Conservation (phyloP, 1,139 yeast species). For the Magnusiomyces suaveolens region DNA sequence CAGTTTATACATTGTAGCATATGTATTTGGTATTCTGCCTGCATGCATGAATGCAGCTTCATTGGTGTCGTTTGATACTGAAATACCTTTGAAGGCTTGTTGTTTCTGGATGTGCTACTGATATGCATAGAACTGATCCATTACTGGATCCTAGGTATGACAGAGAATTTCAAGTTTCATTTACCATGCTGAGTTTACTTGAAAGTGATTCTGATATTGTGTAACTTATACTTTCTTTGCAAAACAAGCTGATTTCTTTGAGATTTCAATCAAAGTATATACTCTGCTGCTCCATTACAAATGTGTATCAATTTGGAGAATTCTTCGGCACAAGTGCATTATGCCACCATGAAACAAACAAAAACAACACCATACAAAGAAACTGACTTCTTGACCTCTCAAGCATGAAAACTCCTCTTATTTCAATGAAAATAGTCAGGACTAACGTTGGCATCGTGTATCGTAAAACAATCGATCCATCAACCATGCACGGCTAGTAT, state of each 20-base stretch:
- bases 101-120: conserved; percentile 71
- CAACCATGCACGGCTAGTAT: neutral
- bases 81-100: conserved; percentile 91
- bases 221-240: too few relatives aligned
- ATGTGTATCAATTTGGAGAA: too few relatives aligned
- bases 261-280: too few relatives aligned
- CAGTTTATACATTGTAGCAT: conserved; percentile 66
- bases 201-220: conserved; percentile 67
- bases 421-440: too few relatives aligned
- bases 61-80: conserved; percentile 87
- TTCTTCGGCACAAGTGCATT: too few relatives aligned
- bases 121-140: conserved; percentile 62
- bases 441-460: too few relatives aligned
- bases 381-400: too few relatives aligned
- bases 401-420: too few relatives aligned
- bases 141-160: conserved; percentile 70
- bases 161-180: conserved; percentile 78
- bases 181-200: conserved; percentile 71
- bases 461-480: too few relatives aligned
- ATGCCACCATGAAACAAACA: too few relatives aligned
- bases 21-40: conserved; percentile 84
- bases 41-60: conserved; percentile 82
- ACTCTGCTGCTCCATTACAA: conserved; percentile 71
- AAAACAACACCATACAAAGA: too few relatives aligned
- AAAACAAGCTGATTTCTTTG: too few relatives aligned